Evolutionary conservation across 106 monocot species (phyloP).

Genomic region (Acanthochlamys bracteata): DNA sequence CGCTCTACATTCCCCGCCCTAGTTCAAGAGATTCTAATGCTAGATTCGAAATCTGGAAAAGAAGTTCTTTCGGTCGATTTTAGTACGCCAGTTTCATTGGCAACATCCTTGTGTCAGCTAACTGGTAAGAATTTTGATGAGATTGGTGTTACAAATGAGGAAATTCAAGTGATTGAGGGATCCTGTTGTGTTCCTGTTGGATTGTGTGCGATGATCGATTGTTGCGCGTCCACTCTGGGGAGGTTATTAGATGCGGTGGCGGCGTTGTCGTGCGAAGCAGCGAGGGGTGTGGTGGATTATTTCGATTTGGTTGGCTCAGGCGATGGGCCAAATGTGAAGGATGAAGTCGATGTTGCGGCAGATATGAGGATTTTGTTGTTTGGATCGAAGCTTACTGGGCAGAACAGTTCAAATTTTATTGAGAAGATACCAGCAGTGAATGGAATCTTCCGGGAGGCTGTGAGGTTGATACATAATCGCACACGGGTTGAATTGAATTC

Average conservation of each 20-base stretch:
- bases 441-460: constrained; percentile 58
- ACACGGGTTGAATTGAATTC: constrained; percentile 62
- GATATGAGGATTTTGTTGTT: constrained; percentile 66
- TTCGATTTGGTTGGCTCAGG: constrained; percentile 64
- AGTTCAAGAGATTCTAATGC: background rate
- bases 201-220: constrained; percentile 57
- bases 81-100: constrained; percentile 30
- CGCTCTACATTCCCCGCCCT: constrained; percentile 31
- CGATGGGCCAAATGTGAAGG: constrained; percentile 68
- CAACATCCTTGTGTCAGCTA: constrained; percentile 31
- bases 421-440: constrained; percentile 46
- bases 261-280: constrained; percentile 77
- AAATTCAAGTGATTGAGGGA: constrained; percentile 30
- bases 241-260: constrained; percentile 65
- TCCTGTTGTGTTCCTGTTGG: constrained; percentile 28
- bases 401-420: constrained; percentile 19
- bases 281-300: constrained; percentile 30
- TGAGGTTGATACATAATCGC: constrained; percentile 45
- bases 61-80: constrained; percentile 41
- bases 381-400: constrained; percentile 65
- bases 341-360: constrained; percentile 55
- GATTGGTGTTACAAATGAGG: constrained; percentile 25
- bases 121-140: constrained; percentile 25
- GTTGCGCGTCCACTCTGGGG: constrained; percentile 33
- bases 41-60: constrained; percentile 9